Conservation (phyloP, 2,329 filamentous ascomycete genomes). For the Alternaria solani region DNA sequence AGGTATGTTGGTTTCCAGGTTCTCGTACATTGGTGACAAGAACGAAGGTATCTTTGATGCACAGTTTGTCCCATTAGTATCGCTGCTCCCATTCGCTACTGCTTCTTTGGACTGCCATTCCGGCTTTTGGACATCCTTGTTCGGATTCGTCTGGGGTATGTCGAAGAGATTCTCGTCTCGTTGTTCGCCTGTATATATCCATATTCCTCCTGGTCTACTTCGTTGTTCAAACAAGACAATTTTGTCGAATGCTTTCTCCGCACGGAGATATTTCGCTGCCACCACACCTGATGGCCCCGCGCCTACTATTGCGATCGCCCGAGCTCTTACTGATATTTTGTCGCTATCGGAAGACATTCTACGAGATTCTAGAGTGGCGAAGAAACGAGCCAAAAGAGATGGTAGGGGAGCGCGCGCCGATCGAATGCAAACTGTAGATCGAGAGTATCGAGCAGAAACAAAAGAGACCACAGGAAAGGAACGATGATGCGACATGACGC, state of each 20-base stretch:
- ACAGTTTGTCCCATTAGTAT: neutral
- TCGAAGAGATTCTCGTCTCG: conserved; percentile 56
- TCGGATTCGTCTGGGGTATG: conserved; percentile 73
- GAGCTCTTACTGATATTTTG: conserved; percentile 53
- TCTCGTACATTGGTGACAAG: conserved; percentile 83
- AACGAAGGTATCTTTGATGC: conserved; percentile 64
- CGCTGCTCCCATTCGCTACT: neutral
- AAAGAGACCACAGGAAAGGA: neutral
- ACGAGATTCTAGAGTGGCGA: neutral
- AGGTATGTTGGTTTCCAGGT: conserved; percentile 87
- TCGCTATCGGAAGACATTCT: conserved; percentile 20
- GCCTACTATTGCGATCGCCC: conserved; percentile 78
- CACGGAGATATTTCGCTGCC: conserved; percentile 78
- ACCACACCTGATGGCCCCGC: conserved; percentile 82
- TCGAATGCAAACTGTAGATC: neutral
- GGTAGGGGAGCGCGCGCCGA: neutral
- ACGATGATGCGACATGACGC: neutral
- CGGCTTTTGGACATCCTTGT: conserved; percentile 69
- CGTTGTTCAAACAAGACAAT: conserved; percentile 87
- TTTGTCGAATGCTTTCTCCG: conserved; percentile 72
- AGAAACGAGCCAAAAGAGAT: neutral
- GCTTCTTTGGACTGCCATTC: conserved; percentile 52
- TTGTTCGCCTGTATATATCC: conserved; percentile 74
- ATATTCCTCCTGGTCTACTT: conserved; percentile 78
- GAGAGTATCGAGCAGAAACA: conserved; percentile 1